A percentile compares a stretch with the other conserved stretches of the same genome.
These are phyloP conservation scores for Prototheca wickerhamii DNA, from an alignment of 163 green algal species.

Conservation along the genomic window DNA sequence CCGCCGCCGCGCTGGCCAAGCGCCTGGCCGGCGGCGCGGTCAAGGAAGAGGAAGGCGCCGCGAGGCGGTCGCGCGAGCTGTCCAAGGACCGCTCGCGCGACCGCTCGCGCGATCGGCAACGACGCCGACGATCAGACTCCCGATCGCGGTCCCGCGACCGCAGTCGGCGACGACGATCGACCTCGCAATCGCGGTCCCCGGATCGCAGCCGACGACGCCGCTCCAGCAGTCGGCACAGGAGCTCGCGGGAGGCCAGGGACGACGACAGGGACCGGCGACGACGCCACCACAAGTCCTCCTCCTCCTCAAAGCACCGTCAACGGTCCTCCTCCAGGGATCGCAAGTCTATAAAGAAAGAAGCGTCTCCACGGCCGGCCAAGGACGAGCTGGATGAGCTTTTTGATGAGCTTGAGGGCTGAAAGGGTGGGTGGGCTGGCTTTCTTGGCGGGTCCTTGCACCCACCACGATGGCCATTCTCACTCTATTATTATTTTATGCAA, in stretches of 20 bases:
- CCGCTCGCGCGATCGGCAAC: not conserved
- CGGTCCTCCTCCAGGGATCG: not conserved
- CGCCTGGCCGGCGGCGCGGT: constrained; percentile 18
- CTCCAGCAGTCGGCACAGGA: no score
- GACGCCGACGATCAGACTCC: no score
- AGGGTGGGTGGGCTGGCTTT: not conserved
- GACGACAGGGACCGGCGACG: no score
- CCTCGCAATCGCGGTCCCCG: no score
- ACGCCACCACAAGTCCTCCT: not conserved
- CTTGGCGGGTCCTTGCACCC: not conserved
- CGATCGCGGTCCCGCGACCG: no score
- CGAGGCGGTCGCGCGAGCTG: no score
- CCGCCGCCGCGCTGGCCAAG: constrained; percentile 32
- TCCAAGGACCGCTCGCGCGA: no score
- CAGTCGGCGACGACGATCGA: no score
- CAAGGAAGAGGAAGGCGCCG: no score
- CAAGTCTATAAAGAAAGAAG: not conserved
- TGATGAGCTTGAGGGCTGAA: constrained; percentile 20
- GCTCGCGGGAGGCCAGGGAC: no score
- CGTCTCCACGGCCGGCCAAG: not conserved
- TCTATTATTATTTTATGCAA: not conserved
- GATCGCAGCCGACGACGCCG: no score
- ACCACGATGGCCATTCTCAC: not conserved
- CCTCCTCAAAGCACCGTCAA: not conserved
- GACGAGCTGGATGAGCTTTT: constrained; percentile 27